Evolutionary conservation across 2,329 filamentous ascomycete species (phyloP), one percentile per base, ranked within the genome.

Genomic region (Zalaria obscura): DNA sequence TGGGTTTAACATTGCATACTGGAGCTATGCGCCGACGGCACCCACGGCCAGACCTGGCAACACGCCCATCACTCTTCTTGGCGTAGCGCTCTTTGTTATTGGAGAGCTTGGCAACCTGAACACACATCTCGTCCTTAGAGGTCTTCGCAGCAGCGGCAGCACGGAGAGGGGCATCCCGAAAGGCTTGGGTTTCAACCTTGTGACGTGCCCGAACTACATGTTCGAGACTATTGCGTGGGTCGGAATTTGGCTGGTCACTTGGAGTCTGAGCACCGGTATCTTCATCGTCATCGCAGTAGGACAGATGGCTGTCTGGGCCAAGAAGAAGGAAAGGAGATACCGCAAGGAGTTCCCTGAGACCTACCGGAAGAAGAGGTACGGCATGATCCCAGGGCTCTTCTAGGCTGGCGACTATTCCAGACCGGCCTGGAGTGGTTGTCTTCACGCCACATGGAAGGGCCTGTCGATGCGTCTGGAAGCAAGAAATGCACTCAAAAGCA

Each of bases 131-230:
- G 81, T 85, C 41, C 73, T 98, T 25, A 78, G 82, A 27, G 73
- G 75, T 46, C 73, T 98, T 47, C 80, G 91, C 39, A 80, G 78
- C 43, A 70, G 76, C 0, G 88, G 88, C 42, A 83, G 81, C 49
- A 89, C 83, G 1, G 86, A 93, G 59, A 76, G 89, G 45, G 87
- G 86, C 52, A 93, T 98, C 48, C 91, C 91, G 1, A 69, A 69
- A 43, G 91, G 91, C 26, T 76, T 89, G 44, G 85, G 88, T 27
- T 96, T 95, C 63, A 70, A 68, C 48, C 65, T 84, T 31, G 89
- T 98, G 40, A 98, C 91, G 8, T 93, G 88, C 67, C 91, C 91
- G 35, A 98, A 98, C 68, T 98, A 98, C 69, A 76, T 93, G 68
- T 96, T 93, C 52, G 91, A 98, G 59, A 72, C 83, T 5, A 61